phyloP scores from a whole-genome alignment of 2,329 filamentous ascomycete species.

The Aspergillus candidus region DNA sequence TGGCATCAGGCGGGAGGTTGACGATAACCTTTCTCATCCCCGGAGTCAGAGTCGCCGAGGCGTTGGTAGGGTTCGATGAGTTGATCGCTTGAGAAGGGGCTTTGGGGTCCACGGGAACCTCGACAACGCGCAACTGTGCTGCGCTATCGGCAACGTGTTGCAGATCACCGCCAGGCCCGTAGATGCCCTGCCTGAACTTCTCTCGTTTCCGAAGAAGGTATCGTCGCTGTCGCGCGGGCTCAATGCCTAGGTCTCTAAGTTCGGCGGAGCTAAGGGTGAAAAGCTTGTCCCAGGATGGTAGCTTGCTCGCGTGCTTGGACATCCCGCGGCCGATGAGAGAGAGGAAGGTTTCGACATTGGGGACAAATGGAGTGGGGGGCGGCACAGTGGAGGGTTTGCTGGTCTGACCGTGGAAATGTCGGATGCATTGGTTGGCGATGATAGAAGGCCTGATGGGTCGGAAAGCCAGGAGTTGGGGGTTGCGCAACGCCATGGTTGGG shows the following conservation, averaged over 20 bases:
- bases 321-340: constrained; percentile 85
- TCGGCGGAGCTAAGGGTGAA: constrained; percentile 75
- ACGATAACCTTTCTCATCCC: constrained; percentile 55
- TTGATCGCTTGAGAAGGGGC: constrained; percentile 20
- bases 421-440: constrained; percentile 28
- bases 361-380: constrained; percentile 73
- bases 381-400: constrained; percentile 49
- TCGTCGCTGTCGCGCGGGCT: constrained; percentile 71
- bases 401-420: constrained; percentile 37
- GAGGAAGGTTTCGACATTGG: constrained; percentile 79
- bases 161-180: constrained; percentile 78
- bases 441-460: constrained; percentile 20
- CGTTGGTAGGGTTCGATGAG: constrained; percentile 25
- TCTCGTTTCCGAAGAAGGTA: constrained; percentile 88
- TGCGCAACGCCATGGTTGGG: constrained; percentile 26
- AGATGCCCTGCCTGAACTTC: constrained; percentile 69
- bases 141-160: constrained; percentile 61
- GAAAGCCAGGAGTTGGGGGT: constrained; percentile 22
- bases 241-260: constrained; percentile 76
- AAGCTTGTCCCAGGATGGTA: constrained; percentile 82
- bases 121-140: constrained; percentile 53
- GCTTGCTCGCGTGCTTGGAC: constrained; percentile 74
- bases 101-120: constrained; percentile 42
- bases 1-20: constrained; percentile 52
- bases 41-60: constrained; percentile 49